These are phyloP conservation scores for Scutellaria baicalensis DNA, from an alignment of 257 asterid genomes.

Conservation along the genomic window DNA sequence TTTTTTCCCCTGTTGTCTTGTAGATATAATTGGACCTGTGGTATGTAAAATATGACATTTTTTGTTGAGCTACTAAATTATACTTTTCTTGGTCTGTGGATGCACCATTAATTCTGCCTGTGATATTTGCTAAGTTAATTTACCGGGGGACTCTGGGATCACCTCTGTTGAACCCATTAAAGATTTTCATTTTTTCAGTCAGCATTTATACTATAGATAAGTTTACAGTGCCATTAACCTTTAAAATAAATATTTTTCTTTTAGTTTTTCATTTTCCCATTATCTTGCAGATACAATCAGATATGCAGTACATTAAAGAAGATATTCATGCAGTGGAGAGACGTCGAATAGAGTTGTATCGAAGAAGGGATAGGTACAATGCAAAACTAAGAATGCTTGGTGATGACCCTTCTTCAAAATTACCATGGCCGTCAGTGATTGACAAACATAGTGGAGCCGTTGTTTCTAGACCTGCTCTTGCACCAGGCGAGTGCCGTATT, in stretches of 20 bases:
- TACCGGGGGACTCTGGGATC: not conserved
- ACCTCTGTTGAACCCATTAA: not conserved
- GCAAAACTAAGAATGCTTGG: conserved; percentile 42
- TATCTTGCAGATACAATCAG: conserved; percentile 58
- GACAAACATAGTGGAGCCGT: conserved; percentile 39
- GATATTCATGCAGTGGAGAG: conserved; percentile 83
- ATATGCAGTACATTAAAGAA: conserved; percentile 74
- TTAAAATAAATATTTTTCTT: not conserved
- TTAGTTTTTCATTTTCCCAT: conserved; percentile 1
- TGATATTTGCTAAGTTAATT: not conserved
- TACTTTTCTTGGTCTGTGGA: not conserved
- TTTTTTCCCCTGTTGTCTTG: conserved; percentile 7
- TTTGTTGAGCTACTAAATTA: not conserved
- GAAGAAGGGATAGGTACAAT: conserved; percentile 57
- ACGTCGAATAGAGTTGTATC: conserved; percentile 60
- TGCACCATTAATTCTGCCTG: not conserved
- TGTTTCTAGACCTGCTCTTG: conserved; percentile 24
- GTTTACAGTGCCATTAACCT: not conserved
- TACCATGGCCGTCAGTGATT: conserved; percentile 35
- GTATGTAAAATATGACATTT: conserved; percentile 58
- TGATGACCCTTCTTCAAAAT: conserved; percentile 44
- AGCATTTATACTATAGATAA: not conserved
- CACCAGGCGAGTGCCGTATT: conserved; percentile 38
- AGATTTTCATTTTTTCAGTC: not conserved
- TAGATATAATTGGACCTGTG: conserved; percentile 65